Evolutionary conservation across 805 yeast genomes (phyloP).

Genomic region (Candida sanyiensis): DNA sequence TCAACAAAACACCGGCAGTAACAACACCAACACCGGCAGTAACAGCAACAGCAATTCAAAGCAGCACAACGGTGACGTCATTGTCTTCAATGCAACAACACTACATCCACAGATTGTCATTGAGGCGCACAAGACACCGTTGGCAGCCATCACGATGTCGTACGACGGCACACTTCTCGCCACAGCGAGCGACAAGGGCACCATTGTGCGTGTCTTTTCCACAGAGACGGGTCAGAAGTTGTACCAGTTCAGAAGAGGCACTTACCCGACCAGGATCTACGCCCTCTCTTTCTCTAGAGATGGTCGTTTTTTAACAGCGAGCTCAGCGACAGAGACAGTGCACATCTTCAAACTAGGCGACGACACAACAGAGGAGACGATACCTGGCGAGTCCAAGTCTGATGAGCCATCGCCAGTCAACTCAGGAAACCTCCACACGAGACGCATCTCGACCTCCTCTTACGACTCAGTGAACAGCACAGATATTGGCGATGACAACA

Average conservation of each 20-base stretch:
- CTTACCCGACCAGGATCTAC: conserved; percentile 75
- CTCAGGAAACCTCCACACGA: conserved; percentile 8
- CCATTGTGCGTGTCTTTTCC: conserved; percentile 65
- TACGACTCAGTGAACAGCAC: conserved; percentile 23
- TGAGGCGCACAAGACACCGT: conserved; percentile 66
- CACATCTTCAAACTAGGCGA: conserved; percentile 75
- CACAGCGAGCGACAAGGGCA: conserved; percentile 73
- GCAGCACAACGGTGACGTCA: conserved; percentile 54
- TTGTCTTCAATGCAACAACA: conserved; percentile 55
- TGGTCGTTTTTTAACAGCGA: conserved; percentile 68
- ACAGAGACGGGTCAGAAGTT: conserved; percentile 57
- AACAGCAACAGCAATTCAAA: conserved; percentile 29
- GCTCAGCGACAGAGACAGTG: conserved; percentile 86
- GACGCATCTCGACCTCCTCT: conserved; percentile 24
- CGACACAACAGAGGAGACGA: conserved; percentile 16
- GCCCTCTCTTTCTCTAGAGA: conserved; percentile 72
- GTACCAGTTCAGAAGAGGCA: conserved; percentile 72
- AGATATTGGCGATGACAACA: conserved; percentile 15
- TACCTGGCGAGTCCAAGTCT: too few relatives aligned
- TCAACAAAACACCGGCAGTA: conserved; percentile 1
- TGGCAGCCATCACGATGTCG: conserved; percentile 60
- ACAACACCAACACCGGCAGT: background rate
- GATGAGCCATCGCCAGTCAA: background rate
- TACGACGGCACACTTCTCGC: conserved; percentile 63
- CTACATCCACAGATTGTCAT: conserved; percentile 62